Percentiles rank a stretch among this genome's conserved stretches.
Evolutionary conservation across 352 stramenopile species (phyloP).

Genomic region (Phytophthora ramorum): DNA sequence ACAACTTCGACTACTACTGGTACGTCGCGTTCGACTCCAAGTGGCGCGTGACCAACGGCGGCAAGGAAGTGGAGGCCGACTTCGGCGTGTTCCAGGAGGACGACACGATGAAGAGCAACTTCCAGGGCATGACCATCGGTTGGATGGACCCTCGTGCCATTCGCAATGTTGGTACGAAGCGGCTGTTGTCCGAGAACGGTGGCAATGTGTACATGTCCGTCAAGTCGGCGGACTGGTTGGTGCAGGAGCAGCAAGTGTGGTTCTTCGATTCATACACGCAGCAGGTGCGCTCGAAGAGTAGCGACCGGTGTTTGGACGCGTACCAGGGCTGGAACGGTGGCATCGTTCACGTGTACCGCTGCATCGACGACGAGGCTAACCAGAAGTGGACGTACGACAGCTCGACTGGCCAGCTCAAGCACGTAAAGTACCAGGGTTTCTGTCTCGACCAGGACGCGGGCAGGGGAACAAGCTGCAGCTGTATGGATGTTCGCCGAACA

Average conservation of each 20-base stretch:
- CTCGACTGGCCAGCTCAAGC: slow-evolving; percentile 49
- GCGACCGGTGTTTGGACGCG: slow-evolving; percentile 68
- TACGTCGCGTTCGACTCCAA: slow-evolving; percentile 74
- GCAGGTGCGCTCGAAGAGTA: slow-evolving; percentile 72
- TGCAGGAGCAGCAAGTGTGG: slow-evolving; percentile 66
- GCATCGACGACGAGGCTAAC: slow-evolving; percentile 58
- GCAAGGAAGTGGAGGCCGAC: slow-evolving; percentile 62
- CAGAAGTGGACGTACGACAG: slow-evolving; percentile 75
- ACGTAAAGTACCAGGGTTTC: slow-evolving; percentile 54
- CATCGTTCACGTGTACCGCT: slow-evolving; percentile 65
- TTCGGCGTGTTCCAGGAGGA: slow-evolving; percentile 71
- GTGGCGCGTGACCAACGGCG: slow-evolving; percentile 57
- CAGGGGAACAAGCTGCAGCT: slow-evolving; percentile 68
- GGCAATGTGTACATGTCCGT: slow-evolving; percentile 49
- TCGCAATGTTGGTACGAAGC: slow-evolving; percentile 39
- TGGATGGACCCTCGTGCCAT: slow-evolving; percentile 37
- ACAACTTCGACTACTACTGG: slow-evolving; percentile 77
- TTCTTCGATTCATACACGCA: slow-evolving; percentile 62
- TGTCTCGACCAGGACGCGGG: slow-evolving; percentile 59
- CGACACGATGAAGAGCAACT: slow-evolving; percentile 64
- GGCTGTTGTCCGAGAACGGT: slow-evolving; percentile 47
- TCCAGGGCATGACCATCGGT: slow-evolving; percentile 48
- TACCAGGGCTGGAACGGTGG: slow-evolving; percentile 60
- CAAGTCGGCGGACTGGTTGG: slow-evolving; percentile 53
- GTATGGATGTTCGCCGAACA: slow-evolving; percentile 59